Percentiles rank a stretch among this genome's conserved stretches.
Conservation (phyloP, 306 rosid genomes). For the Medicago lupulina region DNA sequence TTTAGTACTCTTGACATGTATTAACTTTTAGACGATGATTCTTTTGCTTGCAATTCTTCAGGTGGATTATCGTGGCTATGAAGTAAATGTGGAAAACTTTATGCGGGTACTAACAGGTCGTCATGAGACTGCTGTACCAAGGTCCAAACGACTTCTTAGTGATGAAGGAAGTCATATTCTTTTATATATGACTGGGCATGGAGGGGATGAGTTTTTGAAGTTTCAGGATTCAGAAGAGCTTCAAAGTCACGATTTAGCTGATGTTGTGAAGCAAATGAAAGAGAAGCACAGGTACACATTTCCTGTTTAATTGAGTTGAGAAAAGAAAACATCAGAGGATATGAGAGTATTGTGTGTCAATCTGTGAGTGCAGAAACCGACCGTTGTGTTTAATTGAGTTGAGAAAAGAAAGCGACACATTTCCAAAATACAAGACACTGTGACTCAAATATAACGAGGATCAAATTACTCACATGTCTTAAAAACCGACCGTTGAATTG, state of each 20-base stretch:
- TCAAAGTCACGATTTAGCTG: slow-evolving; percentile 98
- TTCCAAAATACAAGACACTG: background rate
- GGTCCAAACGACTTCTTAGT: slow-evolving; percentile 94
- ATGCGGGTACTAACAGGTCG: slow-evolving; percentile 89
- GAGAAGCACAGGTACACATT: slow-evolving; percentile 78
- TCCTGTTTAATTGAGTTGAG: slow-evolving; percentile 25
- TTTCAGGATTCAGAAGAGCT: slow-evolving; percentile 99
- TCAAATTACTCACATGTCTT: no score
- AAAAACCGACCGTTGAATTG: no score
- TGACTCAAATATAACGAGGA: no score
- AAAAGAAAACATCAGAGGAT: background rate
- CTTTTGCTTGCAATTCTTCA: slow-evolving; percentile 45
- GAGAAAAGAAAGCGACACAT: no score
- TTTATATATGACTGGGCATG: slow-evolving; percentile 97
- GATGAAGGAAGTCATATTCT: slow-evolving; percentile 99
- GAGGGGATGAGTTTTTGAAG: slow-evolving; percentile 96
- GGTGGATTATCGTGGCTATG: slow-evolving; percentile 99
- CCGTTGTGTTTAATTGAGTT: no score
- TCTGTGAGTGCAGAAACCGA: no score
- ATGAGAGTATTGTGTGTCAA: background rate
- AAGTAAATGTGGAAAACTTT: slow-evolving; percentile 88
- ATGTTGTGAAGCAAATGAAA: slow-evolving; percentile 97
- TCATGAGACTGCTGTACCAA: slow-evolving; percentile 88
- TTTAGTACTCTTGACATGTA: slow-evolving; percentile 30
- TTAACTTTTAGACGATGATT: slow-evolving; percentile 30